Base-by-base conservation (phyloP, 805 yeast genomes). In the Sugiyamaella americana region DNA sequence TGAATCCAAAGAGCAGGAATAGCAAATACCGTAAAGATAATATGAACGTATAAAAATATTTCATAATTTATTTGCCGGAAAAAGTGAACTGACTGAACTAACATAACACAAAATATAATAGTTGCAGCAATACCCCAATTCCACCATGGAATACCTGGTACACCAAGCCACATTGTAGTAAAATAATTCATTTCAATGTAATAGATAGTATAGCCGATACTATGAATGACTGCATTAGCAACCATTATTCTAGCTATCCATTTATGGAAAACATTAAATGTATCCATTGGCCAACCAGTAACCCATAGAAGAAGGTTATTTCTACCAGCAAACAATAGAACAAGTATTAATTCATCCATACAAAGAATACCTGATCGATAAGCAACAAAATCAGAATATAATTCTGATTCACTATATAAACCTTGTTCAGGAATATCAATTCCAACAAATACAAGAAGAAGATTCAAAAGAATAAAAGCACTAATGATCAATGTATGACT, bases 261-360 rank as follows among this genome's bases (percentile, higher is more conserved):
- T 61, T 64, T 47, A 63, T 87, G 95, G 56, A 75, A 77, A 26
- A 71, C 66, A 55, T 78, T 69, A 64, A 84, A 84, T 2, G 83
- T 72, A 13, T 79, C 65, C 54, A 76, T 80, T 0, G 78, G 63
- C 68, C 84, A 71, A 1, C 88, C 87, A 1, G 88, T 74, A 4
- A 81, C 45, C 58, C 66, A 67, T 51, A 75, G 74, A 57, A 84
- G 68, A 20, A 85, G 77, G 58, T 84, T 85, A 60, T 85, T 85
- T 55, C 93, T 69, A 29, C 83, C 82, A 4, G 73, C 80, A 65
- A 84, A 91, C 49, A 74, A 64, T 64, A 81, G 79, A 3, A 58
- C 41, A 39, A 59, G 54, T 11, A 61, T 63, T 1, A 69, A 46
- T 58, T 76, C 63, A 5, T 67, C 87, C 47, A 74, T 65, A 64